Evolutionary conservation across 495 filamentous ascomycete species (phyloP).

Genomic region (Opeltia flavorubescens): DNA sequence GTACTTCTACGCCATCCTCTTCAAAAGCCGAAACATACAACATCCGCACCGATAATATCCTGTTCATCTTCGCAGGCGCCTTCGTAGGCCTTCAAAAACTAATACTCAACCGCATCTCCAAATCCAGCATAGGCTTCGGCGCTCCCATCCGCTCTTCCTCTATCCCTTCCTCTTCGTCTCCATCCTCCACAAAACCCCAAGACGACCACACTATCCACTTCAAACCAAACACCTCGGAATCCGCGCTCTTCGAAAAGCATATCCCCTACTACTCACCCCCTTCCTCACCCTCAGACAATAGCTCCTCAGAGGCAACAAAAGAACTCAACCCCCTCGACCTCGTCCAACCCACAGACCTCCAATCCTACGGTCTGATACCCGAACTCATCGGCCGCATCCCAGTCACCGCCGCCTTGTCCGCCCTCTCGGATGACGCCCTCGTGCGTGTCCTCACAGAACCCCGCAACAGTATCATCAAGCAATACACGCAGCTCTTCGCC

Average conservation of each 20-base stretch:
- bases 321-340: constrained; percentile 72
- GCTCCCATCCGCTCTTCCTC: constrained; percentile 50
- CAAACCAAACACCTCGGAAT: constrained; percentile 38
- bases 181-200: constrained; percentile 13
- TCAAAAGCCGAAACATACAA: constrained; percentile 76
- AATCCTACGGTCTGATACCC: constrained; percentile 86
- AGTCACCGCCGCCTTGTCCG: constrained; percentile 67
- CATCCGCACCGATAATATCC: constrained; percentile 85
- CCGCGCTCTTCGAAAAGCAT: constrained; percentile 49
- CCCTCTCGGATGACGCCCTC: constrained; percentile 65
- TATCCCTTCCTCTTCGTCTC: constrained; percentile 9
- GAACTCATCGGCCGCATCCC: constrained; percentile 88
- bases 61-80: constrained; percentile 91
- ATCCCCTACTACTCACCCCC: constrained; percentile 48
- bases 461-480: constrained; percentile 67
- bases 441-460: constrained; percentile 85
- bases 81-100: constrained; percentile 89
- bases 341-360: constrained; percentile 66
- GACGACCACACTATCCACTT: constrained; percentile 32
- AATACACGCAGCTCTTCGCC: constrained; percentile 74
- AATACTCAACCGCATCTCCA: constrained; percentile 70
- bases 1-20: constrained; percentile 20
- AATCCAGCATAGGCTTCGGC: constrained; percentile 85
- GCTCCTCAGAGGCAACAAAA: constrained; percentile 26
- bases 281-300: constrained; percentile 12